These are phyloP conservation scores for Colletotrichum sp. DNA, from an alignment of 2,329 filamentous ascomycete species.

Conservation along the genomic window DNA sequence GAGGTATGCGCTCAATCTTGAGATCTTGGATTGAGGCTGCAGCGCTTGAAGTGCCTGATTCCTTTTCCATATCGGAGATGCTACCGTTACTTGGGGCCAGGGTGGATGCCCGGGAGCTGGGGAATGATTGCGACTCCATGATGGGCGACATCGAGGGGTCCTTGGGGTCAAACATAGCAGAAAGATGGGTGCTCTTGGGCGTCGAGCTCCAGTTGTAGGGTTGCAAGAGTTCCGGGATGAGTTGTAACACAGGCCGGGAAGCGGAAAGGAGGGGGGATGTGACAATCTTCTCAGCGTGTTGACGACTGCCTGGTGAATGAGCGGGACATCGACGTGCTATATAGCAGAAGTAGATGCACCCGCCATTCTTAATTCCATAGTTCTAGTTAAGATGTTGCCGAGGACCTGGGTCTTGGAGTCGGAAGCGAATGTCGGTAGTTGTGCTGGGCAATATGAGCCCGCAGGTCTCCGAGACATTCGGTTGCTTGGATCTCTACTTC, in stretches of 20 bases:
- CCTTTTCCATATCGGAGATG: constrained; percentile 11
- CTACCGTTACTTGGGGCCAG: background rate
- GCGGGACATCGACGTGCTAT: background rate
- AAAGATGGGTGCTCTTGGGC: background rate
- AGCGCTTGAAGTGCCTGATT: background rate
- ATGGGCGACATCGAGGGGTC: background rate
- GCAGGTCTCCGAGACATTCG: constrained; percentile 13
- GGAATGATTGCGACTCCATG: background rate
- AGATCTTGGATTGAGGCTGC: background rate
- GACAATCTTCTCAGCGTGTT: background rate
- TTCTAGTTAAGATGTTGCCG: background rate
- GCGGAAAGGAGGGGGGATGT: background rate
- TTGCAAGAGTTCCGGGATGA: background rate
- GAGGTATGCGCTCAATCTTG: background rate
- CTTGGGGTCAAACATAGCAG: constrained; percentile 6
- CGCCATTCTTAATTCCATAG: background rate
- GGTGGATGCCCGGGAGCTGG: background rate
- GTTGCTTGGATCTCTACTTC: background rate
- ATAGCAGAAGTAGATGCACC: background rate
- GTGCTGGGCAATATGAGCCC: background rate
- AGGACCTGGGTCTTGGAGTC: background rate
- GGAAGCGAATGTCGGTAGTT: background rate
- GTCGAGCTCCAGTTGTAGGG: background rate
- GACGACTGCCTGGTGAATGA: background rate
- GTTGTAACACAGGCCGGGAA: background rate